Evolutionary conservation across 768 basidiomycete species (phyloP), one percentile per base, ranked within the genome.

Genomic region (Boletellus ananas): DNA sequence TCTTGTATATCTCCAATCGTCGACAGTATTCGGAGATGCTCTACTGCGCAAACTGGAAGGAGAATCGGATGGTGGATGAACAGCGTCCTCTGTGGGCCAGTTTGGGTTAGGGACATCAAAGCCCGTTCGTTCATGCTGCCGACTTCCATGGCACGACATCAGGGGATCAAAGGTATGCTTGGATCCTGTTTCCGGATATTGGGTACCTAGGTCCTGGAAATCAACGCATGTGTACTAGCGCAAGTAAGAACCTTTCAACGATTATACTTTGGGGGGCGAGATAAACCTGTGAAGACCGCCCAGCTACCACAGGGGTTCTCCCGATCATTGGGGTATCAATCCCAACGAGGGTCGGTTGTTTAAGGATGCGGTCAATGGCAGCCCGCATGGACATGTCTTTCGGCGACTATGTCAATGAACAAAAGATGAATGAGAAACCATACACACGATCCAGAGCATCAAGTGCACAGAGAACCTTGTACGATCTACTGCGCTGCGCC

Each of bases 311-410:
- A 21, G 45, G 35, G 7, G 39, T 17, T 23, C 38, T 43, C 21
- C 37, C 2, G 34, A 4, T 39, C 10, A 25, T 38, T 8, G 23
- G 39, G 12, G 21, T 25, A 43, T 40, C 17, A 8, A 69, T 50
- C 20, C 65, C 66, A 23, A 62, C 37, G 18, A 67, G 57, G 44
- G 52, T 56, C 13, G 67, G 57, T 36, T 56, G 50, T 17, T 50
- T 43, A 31, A 67, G 65, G 40, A 68, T 63, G 17, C 63, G 56
- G 3, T 64, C 54, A 38, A 68, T 60, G n/a, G 67, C 63, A 46
- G 63, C 58, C 35, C 69, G 62, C 45, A 62, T 56, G 29, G 65
- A 61, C 21, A 39, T 21, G 23, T 69, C 66, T 67, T 44, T 45
- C 37, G 7, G 18, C n/a, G 20, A 31, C 20, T 20, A 42, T 18